Conservation (phyloP, 225 moss, liverwort and hornwort genomes). For the Pseudisothecium myosuroides region DNA sequence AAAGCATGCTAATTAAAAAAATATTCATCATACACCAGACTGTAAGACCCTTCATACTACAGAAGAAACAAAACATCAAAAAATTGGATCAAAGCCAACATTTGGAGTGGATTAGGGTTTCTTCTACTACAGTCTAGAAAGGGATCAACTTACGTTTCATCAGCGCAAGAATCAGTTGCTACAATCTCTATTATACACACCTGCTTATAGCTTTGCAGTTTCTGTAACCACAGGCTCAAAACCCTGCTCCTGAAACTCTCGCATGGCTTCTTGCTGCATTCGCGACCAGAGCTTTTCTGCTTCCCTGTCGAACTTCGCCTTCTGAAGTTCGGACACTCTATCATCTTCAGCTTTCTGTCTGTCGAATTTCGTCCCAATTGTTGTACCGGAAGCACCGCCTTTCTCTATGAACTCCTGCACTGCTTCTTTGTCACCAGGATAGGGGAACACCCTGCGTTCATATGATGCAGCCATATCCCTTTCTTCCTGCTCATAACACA, state of each 20-base stretch:
- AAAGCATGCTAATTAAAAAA: not conserved
- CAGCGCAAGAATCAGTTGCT: not conserved
- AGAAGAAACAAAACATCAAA: not conserved
- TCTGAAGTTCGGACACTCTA: slow-evolving; percentile 50
- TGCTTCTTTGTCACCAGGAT: slow-evolving; percentile 69
- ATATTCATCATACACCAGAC: not conserved
- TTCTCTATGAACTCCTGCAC: slow-evolving; percentile 69
- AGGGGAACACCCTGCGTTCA: slow-evolving; percentile 77
- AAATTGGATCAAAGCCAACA: not conserved
- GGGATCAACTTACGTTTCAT: not conserved
- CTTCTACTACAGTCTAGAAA: not conserved
- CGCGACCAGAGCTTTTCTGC: slow-evolving; percentile 72
- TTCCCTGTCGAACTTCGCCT: slow-evolving; percentile 67
- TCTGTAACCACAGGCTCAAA: slow-evolving; percentile 27
- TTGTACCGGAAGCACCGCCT: slow-evolving; percentile 80
- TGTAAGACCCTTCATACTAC: not conserved
- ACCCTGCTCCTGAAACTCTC: slow-evolving; percentile 69
- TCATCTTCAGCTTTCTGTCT: slow-evolving; percentile 58
- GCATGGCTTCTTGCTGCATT: slow-evolving; percentile 72
- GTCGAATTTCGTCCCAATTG: slow-evolving; percentile 57
- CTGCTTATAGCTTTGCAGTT: not conserved
- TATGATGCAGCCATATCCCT: slow-evolving; percentile 70
- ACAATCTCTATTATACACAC: not conserved
- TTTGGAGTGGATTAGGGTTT: not conserved
- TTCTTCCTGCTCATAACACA: slow-evolving; percentile 58